These are phyloP conservation scores for Spergularia azorica DNA, from an alignment of 179 eudicot genomes.

Conservation along the genomic window DNA sequence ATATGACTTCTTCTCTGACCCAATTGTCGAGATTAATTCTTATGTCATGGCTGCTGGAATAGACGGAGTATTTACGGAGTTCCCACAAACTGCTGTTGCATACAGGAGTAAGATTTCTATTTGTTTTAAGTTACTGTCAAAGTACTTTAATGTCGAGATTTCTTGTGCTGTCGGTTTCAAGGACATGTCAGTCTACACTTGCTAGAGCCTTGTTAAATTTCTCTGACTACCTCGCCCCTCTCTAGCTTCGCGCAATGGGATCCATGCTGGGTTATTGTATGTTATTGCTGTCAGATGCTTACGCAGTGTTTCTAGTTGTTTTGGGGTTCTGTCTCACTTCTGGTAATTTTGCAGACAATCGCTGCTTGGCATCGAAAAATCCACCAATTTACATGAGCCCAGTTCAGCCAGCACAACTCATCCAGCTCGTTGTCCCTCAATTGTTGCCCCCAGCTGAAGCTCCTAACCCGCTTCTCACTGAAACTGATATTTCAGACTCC, in stretches of 20 bases:
- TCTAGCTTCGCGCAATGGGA: background rate
- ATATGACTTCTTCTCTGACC: constrained; percentile 78
- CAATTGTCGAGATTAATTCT: constrained; percentile 59
- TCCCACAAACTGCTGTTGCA: constrained; percentile 62
- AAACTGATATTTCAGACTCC: constrained; percentile 60
- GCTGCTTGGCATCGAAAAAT: constrained; percentile 43
- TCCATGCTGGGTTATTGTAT: background rate
- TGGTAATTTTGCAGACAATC: constrained; percentile 48
- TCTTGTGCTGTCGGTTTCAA: background rate
- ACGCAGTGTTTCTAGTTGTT: background rate
- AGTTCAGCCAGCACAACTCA: constrained; percentile 44
- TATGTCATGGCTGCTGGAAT: constrained; percentile 40
- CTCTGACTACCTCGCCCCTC: background rate
- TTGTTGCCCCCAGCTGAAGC: constrained; percentile 61
- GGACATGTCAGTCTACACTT: background rate
- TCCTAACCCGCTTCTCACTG: constrained; percentile 60
- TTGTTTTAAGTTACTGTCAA: background rate
- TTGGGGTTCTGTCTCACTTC: background rate
- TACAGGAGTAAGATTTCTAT: constrained; percentile 68
- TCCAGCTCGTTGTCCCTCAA: constrained; percentile 22
- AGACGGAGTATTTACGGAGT: constrained; percentile 81
- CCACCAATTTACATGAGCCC: constrained; percentile 48
- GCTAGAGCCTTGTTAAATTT: too few relatives aligned
- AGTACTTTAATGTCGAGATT: background rate
- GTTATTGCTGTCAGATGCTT: background rate